Percentiles rank a stretch among this genome's conserved stretches.
Evolutionary conservation across 495 filamentous ascomycete genomes (phyloP).

Genomic region (Aspergillus ostianus): DNA sequence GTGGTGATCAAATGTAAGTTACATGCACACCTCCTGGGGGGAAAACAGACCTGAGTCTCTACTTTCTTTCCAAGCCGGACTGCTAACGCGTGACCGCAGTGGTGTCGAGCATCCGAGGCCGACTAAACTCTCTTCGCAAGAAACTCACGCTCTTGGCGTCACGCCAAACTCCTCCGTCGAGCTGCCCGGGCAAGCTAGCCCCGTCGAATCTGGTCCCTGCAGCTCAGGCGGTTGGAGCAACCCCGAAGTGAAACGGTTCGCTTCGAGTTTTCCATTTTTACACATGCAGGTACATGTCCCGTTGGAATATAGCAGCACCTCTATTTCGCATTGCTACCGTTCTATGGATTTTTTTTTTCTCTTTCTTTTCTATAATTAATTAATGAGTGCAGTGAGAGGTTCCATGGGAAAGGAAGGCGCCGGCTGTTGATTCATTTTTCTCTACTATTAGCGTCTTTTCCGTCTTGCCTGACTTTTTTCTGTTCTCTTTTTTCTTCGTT

Average conservation of each 20-base stretch:
- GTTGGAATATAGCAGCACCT: slow-evolving; percentile 6
- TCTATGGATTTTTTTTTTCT: slow-evolving; percentile 6
- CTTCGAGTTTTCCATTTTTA: slow-evolving; percentile 3
- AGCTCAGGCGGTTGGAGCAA: slow-evolving; percentile 30
- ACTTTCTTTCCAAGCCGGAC: neutral
- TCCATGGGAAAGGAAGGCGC: slow-evolving; percentile 16
- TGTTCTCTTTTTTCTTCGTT: slow-evolving; percentile 10
- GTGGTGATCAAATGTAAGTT: slow-evolving; percentile 67
- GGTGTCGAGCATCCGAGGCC: slow-evolving; percentile 58
- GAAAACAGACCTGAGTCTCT: neutral
- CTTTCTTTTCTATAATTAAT: slow-evolving; percentile 10
- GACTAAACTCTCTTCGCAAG: slow-evolving; percentile 53
- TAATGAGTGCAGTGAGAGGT: slow-evolving; percentile 1
- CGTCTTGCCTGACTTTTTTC: slow-evolving; percentile 8
- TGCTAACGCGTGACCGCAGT: slow-evolving; percentile 44
- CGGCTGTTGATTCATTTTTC: slow-evolving; percentile 17
- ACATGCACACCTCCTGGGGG: neutral
- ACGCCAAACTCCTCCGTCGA: slow-evolving; percentile 44
- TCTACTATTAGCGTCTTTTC: slow-evolving; percentile 1
- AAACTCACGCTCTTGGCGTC: slow-evolving; percentile 56
- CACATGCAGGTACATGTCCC: slow-evolving; percentile 20
- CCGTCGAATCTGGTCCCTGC: slow-evolving; percentile 32
- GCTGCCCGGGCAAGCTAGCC: slow-evolving; percentile 28
- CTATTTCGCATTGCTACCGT: slow-evolving; percentile 6
- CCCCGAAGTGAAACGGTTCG: slow-evolving; percentile 29